These are phyloP conservation scores for Ceratobasidium sp. DNA, from an alignment of 1,284 basidiomycete genomes.

Conservation along the genomic window DNA sequence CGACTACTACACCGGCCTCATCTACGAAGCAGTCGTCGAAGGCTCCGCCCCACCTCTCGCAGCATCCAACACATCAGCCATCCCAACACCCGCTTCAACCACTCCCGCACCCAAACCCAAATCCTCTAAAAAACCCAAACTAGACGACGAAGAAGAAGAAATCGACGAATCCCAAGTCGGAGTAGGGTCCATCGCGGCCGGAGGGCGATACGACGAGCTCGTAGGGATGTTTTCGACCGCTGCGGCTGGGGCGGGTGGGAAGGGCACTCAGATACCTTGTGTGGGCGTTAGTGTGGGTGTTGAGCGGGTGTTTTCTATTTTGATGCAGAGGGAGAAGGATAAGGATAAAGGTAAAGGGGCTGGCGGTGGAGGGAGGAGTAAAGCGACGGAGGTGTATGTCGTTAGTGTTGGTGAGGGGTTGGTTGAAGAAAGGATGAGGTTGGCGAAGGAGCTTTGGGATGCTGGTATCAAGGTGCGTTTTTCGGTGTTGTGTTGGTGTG, in stretches of 20 bases:
- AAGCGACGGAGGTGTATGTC: slow-evolving; percentile 95
- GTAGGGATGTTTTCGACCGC: slow-evolving; percentile 93
- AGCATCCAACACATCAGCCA: slow-evolving; percentile 68
- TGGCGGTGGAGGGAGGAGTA: slow-evolving; percentile 73
- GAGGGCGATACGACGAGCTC: slow-evolving; percentile 97
- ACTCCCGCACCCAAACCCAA: slow-evolving; percentile 65
- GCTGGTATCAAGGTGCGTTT: slow-evolving; percentile 86
- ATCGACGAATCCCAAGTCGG: slow-evolving; percentile 94
- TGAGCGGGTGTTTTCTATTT: slow-evolving; percentile 94
- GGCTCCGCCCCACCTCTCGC: slow-evolving; percentile 90
- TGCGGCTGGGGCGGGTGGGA: slow-evolving; percentile 71
- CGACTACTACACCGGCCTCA: slow-evolving; percentile 99
- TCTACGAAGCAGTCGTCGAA: slow-evolving; percentile 96
- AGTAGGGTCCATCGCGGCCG: slow-evolving; percentile 97
- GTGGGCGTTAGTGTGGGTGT: slow-evolving; percentile 95
- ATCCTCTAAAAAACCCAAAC: slow-evolving; percentile 58
- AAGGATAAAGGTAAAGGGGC: slow-evolving; percentile 54
- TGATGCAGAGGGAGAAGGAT: slow-evolving; percentile 89
- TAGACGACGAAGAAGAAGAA: slow-evolving; percentile 80
- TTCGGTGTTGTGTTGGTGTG: too few species aligned
- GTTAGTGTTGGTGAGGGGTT: slow-evolving; percentile 94
- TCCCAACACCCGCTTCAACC: slow-evolving; percentile 64
- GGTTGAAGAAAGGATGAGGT: slow-evolving; percentile 85
- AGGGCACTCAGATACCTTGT: slow-evolving; percentile 80
- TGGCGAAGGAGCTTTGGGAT: slow-evolving; percentile 87